A percentile compares a stretch with the other conserved stretches of the same genome.
Evolutionary conservation across 495 filamentous ascomycete genomes (phyloP).

Genomic region (Geopyxis carbonaria): DNA sequence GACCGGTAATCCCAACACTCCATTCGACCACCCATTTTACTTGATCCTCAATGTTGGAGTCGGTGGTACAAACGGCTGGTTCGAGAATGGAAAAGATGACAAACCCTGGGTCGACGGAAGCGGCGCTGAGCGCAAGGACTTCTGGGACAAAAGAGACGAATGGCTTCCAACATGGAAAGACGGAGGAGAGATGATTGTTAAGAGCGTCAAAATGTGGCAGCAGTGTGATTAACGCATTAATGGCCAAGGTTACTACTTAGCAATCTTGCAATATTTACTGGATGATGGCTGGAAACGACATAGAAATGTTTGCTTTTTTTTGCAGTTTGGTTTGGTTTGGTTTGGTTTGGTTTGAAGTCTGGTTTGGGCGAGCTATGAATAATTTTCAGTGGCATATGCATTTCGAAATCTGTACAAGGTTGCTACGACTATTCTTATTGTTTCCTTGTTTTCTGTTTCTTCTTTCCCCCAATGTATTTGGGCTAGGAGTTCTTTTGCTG

Average conservation of each 20-base stretch:
- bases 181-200: conserved; percentile 49
- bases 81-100: conserved; percentile 45
- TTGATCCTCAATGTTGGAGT: conserved; percentile 70
- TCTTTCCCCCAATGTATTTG: too few species aligned
- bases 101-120: conserved; percentile 69
- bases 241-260: not conserved
- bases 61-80: conserved; percentile 73
- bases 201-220: conserved; percentile 65
- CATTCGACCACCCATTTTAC: conserved; percentile 70
- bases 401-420: too few species aligned
- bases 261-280: not conserved
- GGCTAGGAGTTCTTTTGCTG: too few species aligned
- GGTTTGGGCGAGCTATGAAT: too few species aligned
- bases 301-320: conserved; percentile 1
- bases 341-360: too few species aligned
- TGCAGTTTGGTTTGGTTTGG: too few species aligned
- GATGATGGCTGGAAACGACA: not conserved
- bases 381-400: too few species aligned
- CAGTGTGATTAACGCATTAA: conserved; percentile 48
- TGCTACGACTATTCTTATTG: too few species aligned
- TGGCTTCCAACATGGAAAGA: conserved; percentile 65
- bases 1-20: conserved; percentile 45
- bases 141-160: conserved; percentile 45
- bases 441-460: too few species aligned
- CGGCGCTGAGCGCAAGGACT: conserved; percentile 49